Evolutionary conservation across 352 stramenopile genomes (phyloP), one percentile per base, ranked within the genome.

Genomic region (Pythium brassicae): DNA sequence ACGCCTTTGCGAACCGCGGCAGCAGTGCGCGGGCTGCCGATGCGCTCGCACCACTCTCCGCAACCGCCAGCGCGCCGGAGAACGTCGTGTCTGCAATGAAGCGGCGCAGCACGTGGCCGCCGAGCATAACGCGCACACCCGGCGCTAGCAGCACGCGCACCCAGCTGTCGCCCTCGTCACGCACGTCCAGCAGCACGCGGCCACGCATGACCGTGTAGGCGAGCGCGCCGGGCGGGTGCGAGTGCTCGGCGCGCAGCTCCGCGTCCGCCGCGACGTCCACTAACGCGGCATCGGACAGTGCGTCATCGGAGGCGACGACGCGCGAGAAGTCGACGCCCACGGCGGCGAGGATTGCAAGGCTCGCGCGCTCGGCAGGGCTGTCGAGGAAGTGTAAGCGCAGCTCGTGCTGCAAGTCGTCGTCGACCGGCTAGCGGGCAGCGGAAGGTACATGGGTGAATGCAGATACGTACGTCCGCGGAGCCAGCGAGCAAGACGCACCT

Each of bases 81-180:
- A 27, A 62, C 32, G 68, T 59, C 6, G 47, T 54, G 46, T 83
- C 73, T 10, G 49, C 25, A 4, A 78, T 64, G 29, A 92, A 89
- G 50, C 75, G 78, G 14, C 77, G 78, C 27, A 75, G 69, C 10
- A 67, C 63, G 3, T 44, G 19, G 27, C 37, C 25, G 2, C 48
- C 44, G 20, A 92, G 27, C 22, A 59, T 62, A 14, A 78, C 40
- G 4, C 59, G 57, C 49, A 81, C 66, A 48, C 69, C 77, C 7
- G 70, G 59, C 6, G 59, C 47, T n/a, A 92, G 57, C 20, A 63
- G 49, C 47, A 69, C 69, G 42, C 81, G 81, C 53, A 92, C 70
- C 81, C 81, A 92, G 49, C 70, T 78, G 52, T 92, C 73, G 17
- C 72, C 81, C 34, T 73, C 78, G 62, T 92, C 82, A 20, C 82